Percentiles rank a stretch among this genome's conserved stretches.
phyloP scores from a whole-genome alignment of 2,329 filamentous ascomycete genomes.

The Ascochyta viciae-villosae region DNA sequence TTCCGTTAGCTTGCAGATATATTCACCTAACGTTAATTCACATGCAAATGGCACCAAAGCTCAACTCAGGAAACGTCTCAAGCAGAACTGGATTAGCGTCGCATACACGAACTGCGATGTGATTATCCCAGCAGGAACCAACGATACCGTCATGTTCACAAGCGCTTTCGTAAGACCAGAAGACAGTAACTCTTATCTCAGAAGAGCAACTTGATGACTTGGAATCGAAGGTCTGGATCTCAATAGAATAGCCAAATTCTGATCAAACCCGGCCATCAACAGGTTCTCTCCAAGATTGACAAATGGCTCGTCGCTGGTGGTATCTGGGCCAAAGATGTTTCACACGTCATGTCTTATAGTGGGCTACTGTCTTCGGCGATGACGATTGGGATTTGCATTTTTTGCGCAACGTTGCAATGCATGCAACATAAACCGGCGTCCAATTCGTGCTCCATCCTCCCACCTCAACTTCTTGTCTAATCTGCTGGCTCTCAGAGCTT shows the following conservation, averaged over 20 bases:
- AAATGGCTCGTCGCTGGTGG: not conserved
- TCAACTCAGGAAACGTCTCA: not conserved
- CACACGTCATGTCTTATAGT: not conserved
- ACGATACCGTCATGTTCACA: not conserved
- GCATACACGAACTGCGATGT: not conserved
- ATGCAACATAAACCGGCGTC: too few relatives aligned
- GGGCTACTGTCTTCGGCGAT: too few relatives aligned
- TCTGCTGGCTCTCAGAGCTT: constrained; percentile 47
- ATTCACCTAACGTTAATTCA: not conserved
- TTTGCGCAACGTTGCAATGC: too few relatives aligned
- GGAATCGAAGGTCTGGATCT: not conserved
- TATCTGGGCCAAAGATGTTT: not conserved
- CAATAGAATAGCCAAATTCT: not conserved
- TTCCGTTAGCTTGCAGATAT: not conserved
- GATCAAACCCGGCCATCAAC: not conserved
- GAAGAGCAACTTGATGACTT: not conserved
- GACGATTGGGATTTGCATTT: too few relatives aligned
- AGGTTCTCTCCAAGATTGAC: not conserved
- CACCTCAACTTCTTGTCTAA: not conserved
- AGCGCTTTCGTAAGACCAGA: not conserved
- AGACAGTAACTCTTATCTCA: not conserved
- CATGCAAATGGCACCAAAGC: too few relatives aligned
- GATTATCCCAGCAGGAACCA: not conserved
- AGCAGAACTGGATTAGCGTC: not conserved
- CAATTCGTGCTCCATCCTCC: too few relatives aligned